phyloP scores from a whole-genome alignment of 768 basidiomycete species.

The Rickenella mellea region DNA sequence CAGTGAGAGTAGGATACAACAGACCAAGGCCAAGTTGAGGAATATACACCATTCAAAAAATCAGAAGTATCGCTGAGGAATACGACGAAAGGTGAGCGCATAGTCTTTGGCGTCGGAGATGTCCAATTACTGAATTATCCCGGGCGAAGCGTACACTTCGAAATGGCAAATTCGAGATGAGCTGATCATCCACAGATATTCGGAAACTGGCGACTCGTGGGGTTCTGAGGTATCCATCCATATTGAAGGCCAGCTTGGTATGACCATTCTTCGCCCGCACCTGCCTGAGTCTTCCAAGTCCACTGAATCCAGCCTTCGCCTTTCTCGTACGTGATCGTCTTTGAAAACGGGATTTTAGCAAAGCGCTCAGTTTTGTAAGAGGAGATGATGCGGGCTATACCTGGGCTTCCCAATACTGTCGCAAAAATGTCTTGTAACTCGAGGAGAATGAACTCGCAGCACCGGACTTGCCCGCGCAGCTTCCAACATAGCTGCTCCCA shows the following conservation, averaged over 20 bases:
- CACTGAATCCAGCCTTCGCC: slow-evolving; percentile 73
- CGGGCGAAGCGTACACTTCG: no score
- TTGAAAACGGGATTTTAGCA: no score
- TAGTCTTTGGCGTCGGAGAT: no score
- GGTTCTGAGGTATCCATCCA: slow-evolving; percentile 76
- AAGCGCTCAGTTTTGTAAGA: no score
- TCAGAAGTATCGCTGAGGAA: no score
- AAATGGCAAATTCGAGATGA: no score
- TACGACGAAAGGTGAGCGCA: no score
- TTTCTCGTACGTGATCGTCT: slow-evolving; percentile 51
- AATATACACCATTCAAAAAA: no score
- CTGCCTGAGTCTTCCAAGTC: slow-evolving; percentile 72
- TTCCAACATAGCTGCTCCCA: slow-evolving; percentile 62
- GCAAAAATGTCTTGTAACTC: slow-evolving; percentile 72
- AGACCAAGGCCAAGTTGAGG: no score
- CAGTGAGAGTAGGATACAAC: no score
- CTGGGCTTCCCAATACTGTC: slow-evolving; percentile 82
- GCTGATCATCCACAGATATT: slow-evolving; percentile 42
- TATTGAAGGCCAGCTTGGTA: slow-evolving; percentile 72
- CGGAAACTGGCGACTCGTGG: slow-evolving; percentile 44
- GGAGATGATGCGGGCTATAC: slow-evolving; percentile 22
- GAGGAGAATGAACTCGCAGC: slow-evolving; percentile 64
- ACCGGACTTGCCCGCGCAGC: slow-evolving; percentile 67
- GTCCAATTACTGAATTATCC: no score
- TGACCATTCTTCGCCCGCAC: slow-evolving; percentile 75